Percentiles rank a stretch among this genome's conserved stretches.
phyloP scores from a whole-genome alignment of 2,329 filamentous ascomycete species.

The Penicillium hesseltinei region DNA sequence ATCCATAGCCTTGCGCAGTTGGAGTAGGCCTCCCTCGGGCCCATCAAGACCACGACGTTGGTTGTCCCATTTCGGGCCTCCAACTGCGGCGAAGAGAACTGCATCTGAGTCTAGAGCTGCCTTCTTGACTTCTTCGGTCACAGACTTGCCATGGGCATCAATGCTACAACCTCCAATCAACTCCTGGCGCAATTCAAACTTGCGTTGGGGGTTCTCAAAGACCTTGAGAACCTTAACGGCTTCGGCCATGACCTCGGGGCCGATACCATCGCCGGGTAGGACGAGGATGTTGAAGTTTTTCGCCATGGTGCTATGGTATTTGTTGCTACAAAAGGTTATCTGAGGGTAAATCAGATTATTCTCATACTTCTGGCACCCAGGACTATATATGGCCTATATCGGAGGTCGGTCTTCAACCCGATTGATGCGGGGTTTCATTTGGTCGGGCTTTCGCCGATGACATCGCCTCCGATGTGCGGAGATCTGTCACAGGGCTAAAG shows the following conservation, averaged over 20 bases:
- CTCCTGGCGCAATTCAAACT: conserved; percentile 80
- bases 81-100: conserved; percentile 83
- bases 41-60: conserved; percentile 62
- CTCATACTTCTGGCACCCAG: not conserved
- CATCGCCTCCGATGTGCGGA: conserved; percentile 2
- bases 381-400: conserved; percentile 9
- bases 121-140: conserved; percentile 74
- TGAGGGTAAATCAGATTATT: not conserved
- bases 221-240: conserved; percentile 65
- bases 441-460: conserved; percentile 19
- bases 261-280: conserved; percentile 74
- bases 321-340: not conserved
- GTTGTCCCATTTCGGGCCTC: conserved; percentile 89
- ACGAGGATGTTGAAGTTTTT: conserved; percentile 67
- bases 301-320: conserved; percentile 8
- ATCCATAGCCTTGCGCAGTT: conserved; percentile 79
- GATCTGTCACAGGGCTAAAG: not conserved
- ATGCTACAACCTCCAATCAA: conserved; percentile 86
- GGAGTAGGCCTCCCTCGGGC: conserved; percentile 82
- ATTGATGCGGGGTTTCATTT: conserved; percentile 25
- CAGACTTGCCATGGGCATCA: conserved; percentile 68
- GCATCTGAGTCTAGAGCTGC: conserved; percentile 80
- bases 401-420: conserved; percentile 25
- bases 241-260: conserved; percentile 64
- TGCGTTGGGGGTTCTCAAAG: conserved; percentile 65